Conservation (phyloP, 192 early-diverging fungal genomes). For the Gryganskiella cystojenkinii region DNA sequence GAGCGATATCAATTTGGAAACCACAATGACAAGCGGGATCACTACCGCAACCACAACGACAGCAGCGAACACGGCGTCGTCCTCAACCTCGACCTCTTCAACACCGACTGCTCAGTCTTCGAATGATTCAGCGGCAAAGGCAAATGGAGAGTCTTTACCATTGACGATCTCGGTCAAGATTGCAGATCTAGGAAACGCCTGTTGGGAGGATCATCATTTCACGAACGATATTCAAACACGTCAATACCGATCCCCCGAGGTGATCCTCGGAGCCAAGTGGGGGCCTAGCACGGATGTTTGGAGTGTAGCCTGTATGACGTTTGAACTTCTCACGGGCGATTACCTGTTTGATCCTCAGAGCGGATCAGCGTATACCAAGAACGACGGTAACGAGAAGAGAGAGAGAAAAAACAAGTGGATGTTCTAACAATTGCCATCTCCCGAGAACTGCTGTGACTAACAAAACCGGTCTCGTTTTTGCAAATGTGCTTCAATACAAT, state of each 20-base stretch:
- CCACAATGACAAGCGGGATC: neutral
- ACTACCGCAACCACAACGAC: slow-evolving; percentile 10
- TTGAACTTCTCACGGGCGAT: slow-evolving; percentile 94
- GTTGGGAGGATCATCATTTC: slow-evolving; percentile 96
- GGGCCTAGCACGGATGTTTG: slow-evolving; percentile 90
- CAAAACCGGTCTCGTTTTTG: no score
- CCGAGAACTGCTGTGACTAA: no score
- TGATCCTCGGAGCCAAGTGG: slow-evolving; percentile 90
- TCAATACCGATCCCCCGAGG: slow-evolving; percentile 96
- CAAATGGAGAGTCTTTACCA: neutral
- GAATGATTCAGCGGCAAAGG: neutral
- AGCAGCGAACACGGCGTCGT: no score
- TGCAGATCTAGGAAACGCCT: slow-evolving; percentile 96
- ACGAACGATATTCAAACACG: slow-evolving; percentile 97
- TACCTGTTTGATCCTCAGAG: slow-evolving; percentile 96
- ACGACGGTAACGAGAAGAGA: slow-evolving; percentile 74
- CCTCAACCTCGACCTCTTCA: no score
- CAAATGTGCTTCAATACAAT: neutral
- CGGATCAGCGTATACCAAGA: slow-evolving; percentile 84
- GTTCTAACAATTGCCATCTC: slow-evolving; percentile 1
- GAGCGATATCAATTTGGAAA: slow-evolving; percentile 73
- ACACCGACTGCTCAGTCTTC: neutral
- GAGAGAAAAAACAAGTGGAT: neutral
- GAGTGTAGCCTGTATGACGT: slow-evolving; percentile 93
- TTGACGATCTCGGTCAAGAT: slow-evolving; percentile 84